Conservation (phyloP, 306 rosid species). For the Vachellia collinsii region DNA sequence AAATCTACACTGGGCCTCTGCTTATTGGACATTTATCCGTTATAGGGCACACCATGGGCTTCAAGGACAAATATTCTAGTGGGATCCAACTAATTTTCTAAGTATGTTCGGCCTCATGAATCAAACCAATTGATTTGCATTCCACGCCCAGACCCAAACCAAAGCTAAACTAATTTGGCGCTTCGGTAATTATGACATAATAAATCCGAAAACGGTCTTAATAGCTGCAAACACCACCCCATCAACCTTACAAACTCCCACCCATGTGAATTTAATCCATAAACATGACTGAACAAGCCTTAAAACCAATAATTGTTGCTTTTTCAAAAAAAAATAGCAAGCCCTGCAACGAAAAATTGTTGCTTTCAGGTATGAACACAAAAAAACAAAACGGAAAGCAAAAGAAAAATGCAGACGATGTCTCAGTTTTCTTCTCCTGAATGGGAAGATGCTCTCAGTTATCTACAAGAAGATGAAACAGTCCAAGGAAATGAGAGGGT, state of each 20-base stretch:
- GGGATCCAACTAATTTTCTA: not conserved
- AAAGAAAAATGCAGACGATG: not conserved
- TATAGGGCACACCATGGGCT: not conserved
- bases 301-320: constrained; percentile 50
- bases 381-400: not conserved
- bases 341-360: constrained; percentile 41
- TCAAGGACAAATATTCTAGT: not conserved
- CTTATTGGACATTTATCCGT: no score
- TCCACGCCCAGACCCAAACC: not conserved
- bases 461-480: constrained; percentile 86
- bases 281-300: constrained; percentile 23
- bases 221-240: constrained; percentile 4
- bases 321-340: not conserved
- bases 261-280: constrained; percentile 20
- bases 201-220: not conserved
- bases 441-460: not conserved
- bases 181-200: not conserved
- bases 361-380: constrained; percentile 31
- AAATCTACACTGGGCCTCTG: not conserved
- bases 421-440: constrained; percentile 27
- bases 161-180: not conserved
- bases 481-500: constrained; percentile 84
- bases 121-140: not conserved
- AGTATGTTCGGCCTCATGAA: not conserved
- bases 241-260: constrained; percentile 35